Evolutionary conservation across 805 yeast genomes (phyloP), one percentile per base, ranked within the genome.

Genomic region (Danielia oregonensis): DNA sequence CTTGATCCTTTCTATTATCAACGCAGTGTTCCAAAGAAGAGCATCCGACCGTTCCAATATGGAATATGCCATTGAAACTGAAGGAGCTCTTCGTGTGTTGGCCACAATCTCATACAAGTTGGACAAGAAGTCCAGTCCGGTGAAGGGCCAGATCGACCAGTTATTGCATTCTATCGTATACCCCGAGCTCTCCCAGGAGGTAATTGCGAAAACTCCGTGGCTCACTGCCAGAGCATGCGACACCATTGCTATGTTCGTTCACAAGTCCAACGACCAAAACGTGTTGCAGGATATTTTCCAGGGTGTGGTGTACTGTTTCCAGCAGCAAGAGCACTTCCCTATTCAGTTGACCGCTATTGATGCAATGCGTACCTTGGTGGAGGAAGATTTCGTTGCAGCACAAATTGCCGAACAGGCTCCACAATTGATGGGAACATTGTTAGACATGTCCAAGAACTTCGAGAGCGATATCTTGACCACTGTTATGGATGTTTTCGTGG

Each of bases 301-400:
- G 33, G 70, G 63, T 4, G 55, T 68, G n/a, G 62, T 61, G 25
- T 40, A 38, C 19, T 66, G 72, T 43, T 66, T 66, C 51, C 67
- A 57, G 49, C 51, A 46, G 16, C 59, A 64, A 17, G 65, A 59
- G 10, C 74, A 74, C 17, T 61, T 74, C 33, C 77, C 79, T 2
- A 50, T 76, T 28, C 70, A 70, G 48, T 55, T 74, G 32, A 72
- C 75, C 16, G 70, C 76, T 9, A 72, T 74, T 8, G 78, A 73
- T 52, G 77, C 78, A 1, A 61, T 74, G 48, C 54, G 75, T 14
- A 61, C 72, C 7, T 61, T 72, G 35, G 65, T 68, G 4, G 62
- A 65, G 11, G 58, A 88, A 41, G 70, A 37, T 4, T 35, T 32
- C 23, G 50, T 47, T 3, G 70, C 72, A 7, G 64, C 57, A 7